phyloP scores from a whole-genome alignment of 345 rosid genomes.

The Mangifera indica region DNA sequence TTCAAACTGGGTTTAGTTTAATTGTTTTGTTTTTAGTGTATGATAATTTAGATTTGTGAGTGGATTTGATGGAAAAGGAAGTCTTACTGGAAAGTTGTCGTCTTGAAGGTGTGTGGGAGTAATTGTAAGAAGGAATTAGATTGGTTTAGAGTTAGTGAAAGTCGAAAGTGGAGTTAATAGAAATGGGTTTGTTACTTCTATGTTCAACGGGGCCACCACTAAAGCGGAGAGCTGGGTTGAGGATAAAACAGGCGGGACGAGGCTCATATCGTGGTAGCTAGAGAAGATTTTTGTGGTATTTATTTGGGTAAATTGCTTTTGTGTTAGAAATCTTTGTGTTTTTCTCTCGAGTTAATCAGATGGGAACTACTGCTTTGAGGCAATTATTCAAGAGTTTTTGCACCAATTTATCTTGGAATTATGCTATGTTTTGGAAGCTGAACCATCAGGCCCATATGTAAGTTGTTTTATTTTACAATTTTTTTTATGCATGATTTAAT shows the following conservation, averaged over 20 bases:
- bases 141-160: neutral
- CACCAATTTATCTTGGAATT: conserved; percentile 46
- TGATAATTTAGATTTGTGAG: neutral
- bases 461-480: conserved; percentile 19
- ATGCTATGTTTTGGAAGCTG: conserved; percentile 63
- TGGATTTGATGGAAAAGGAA: conserved; percentile 7
- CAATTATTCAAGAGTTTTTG: conserved; percentile 50
- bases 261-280: conserved; percentile 64
- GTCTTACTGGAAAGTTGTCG: neutral
- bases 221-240: conserved; percentile 49
- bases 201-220: conserved; percentile 48
- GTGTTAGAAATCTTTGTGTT: conserved; percentile 20
- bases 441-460: conserved; percentile 44
- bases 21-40: neutral
- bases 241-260: conserved; percentile 57
- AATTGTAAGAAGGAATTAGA: neutral
- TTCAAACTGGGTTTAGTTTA: conserved; percentile 3
- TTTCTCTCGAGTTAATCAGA: conserved; percentile 23
- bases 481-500: neutral
- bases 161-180: conserved; percentile 14
- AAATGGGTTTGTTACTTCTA: conserved; percentile 38
- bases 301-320: conserved; percentile 12
- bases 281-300: conserved; percentile 21
- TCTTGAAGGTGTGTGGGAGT: conserved; percentile 4
- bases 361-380: conserved; percentile 51